A percentile compares a stretch with the other conserved stretches of the same genome.
Evolutionary conservation across 2,329 filamentous ascomycete genomes (phyloP).

Genomic region (Epichloe festucae): DNA sequence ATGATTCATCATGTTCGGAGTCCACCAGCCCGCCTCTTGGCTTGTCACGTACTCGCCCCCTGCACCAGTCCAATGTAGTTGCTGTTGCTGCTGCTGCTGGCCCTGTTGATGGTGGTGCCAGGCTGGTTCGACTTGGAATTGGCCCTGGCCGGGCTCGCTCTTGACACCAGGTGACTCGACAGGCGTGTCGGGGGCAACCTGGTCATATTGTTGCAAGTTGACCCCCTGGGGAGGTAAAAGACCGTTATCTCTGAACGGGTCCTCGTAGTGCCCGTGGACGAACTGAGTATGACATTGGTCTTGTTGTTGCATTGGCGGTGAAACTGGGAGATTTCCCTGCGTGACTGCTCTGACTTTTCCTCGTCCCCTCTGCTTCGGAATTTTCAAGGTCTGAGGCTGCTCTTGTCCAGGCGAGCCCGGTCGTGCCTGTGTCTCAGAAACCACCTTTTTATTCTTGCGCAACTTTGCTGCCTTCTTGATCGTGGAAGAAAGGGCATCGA

Average conservation of each 20-base stretch:
- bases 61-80: conserved; percentile 12
- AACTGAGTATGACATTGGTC: conserved; percentile 17
- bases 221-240: conserved; percentile 12
- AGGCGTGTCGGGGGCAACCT: conserved; percentile 22
- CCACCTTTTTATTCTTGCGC: conserved; percentile 17
- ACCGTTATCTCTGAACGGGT: conserved; percentile 23
- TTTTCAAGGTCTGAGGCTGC: conserved; percentile 16
- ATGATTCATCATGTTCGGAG: conserved; percentile 14
- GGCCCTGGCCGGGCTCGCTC: conserved; percentile 17
- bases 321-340: conserved; percentile 9
- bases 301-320: conserved; percentile 15
- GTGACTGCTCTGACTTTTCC: conserved; percentile 11
- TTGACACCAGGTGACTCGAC: conserved; percentile 26
- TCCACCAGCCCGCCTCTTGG: conserved; percentile 19
- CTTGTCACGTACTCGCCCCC: conserved; percentile 16
- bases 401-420: conserved; percentile 21
- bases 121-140: conserved; percentile 9
- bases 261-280: conserved; percentile 24
- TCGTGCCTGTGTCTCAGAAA: conserved; percentile 7
- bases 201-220: conserved; percentile 18
- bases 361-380: conserved; percentile 20
- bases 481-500: conserved; percentile 28
- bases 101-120: conserved; percentile 12
- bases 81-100: conserved; percentile 13
- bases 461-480: conserved; percentile 26